Percentiles rank a stretch among this genome's conserved stretches.
Conservation (phyloP, 2,329 filamentous ascomycete genomes). For the Aspergillus neoniger region DNA sequence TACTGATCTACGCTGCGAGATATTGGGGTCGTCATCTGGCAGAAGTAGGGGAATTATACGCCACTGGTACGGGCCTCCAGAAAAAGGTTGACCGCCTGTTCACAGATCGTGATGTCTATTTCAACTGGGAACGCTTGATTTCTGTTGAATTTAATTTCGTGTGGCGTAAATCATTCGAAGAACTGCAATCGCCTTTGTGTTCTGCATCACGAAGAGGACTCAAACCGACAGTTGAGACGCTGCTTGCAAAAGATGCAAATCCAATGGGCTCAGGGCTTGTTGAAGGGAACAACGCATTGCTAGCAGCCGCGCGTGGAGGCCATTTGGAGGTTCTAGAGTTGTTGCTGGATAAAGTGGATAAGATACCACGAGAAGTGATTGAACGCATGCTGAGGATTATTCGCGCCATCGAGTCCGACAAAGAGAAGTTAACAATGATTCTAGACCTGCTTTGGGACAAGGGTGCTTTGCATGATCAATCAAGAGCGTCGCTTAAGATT, state of each 20-base stretch:
- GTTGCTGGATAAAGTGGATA: background rate
- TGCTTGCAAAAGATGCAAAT: background rate
- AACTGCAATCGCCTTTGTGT: background rate
- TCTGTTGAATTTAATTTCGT: fast-evolving
- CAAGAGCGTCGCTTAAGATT: background rate
- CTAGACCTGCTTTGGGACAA: background rate
- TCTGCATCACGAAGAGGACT: background rate
- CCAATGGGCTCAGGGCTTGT: background rate
- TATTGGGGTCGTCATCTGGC: background rate
- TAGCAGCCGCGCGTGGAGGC: background rate
- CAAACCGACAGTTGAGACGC: background rate
- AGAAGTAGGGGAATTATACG: background rate
- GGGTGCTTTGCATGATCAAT: background rate
- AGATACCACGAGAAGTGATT: background rate
- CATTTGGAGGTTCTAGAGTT: background rate
- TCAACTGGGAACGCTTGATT: background rate
- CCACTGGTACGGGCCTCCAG: background rate
- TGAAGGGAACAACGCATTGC: background rate
- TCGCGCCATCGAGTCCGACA: background rate
- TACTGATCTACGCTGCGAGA: background rate
- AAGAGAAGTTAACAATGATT: background rate
- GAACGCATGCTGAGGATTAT: background rate
- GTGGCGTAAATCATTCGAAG: background rate
- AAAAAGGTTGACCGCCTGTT: slow-evolving; percentile 1
- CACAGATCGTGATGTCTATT: background rate